Percentiles rank a stretch among this genome's conserved stretches.
Conservation (phyloP, 805 yeast species). For the Saturnispora galanensis region DNA sequence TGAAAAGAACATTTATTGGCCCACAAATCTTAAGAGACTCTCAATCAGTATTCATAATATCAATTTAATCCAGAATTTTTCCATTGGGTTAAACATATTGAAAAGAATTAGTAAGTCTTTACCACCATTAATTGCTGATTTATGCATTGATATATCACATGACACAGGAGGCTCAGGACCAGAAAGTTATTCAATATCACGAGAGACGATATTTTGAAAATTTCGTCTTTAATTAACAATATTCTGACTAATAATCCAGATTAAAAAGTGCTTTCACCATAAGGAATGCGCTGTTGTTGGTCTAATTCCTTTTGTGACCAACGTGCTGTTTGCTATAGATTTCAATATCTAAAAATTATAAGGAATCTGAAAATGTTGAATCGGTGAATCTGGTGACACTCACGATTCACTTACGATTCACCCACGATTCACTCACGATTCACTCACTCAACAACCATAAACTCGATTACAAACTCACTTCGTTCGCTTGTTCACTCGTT, state of each 20-base stretch:
- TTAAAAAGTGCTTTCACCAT: too few relatives aligned
- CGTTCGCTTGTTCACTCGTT: too few relatives aligned
- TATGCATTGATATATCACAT: constrained; percentile 24
- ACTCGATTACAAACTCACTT: too few relatives aligned
- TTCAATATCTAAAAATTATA: too few relatives aligned
- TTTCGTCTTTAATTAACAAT: constrained; percentile 19
- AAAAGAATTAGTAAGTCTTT: constrained; percentile 21
- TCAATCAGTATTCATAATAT: constrained; percentile 24
- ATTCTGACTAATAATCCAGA: constrained; percentile 18
- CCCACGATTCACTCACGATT: too few relatives aligned
- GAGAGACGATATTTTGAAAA: constrained; percentile 23
- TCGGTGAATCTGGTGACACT: too few relatives aligned
- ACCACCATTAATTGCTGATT: constrained; percentile 21
- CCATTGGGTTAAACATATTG: constrained; percentile 21
- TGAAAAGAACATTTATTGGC: constrained; percentile 18
- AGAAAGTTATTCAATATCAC: constrained; percentile 20
- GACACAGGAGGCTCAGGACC: constrained; percentile 26
- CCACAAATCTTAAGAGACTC: constrained; percentile 20
- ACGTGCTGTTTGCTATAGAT: too few relatives aligned
- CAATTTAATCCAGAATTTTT: constrained; percentile 21
- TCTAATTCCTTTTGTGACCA: too few relatives aligned
- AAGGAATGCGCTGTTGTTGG: too few relatives aligned
- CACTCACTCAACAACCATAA: too few relatives aligned
- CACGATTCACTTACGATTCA: too few relatives aligned
- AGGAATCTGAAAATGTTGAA: too few relatives aligned